These are phyloP conservation scores for Tulasnella sp. DNA, from an alignment of 768 basidiomycete species.

Conservation along the genomic window DNA sequence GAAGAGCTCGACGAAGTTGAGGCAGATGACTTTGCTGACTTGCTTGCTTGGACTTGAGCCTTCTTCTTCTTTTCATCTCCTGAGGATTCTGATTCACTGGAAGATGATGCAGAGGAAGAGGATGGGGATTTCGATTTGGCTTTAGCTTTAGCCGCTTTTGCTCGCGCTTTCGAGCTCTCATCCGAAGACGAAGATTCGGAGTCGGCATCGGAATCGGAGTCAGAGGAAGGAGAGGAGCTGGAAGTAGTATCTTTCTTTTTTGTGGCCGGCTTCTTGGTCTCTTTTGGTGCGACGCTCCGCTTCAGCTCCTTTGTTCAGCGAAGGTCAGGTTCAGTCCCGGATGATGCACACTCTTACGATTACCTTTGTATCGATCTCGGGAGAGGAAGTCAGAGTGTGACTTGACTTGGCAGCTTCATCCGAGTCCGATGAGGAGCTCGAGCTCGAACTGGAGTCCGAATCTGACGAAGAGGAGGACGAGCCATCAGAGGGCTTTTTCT, in stretches of 20 bases:
- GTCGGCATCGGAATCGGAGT: slow-evolving; percentile 30
- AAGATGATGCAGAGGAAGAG: neutral
- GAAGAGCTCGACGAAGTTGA: neutral
- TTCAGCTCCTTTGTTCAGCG: neutral
- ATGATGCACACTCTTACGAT: neutral
- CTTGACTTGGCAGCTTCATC: slow-evolving; percentile 2
- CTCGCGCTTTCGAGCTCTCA: neutral
- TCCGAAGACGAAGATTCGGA: slow-evolving; percentile 15
- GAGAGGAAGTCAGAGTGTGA: slow-evolving; percentile 8
- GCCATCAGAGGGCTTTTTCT: neutral
- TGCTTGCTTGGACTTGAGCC: neutral
- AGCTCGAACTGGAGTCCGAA: slow-evolving; percentile 23
- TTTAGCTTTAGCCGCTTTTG: neutral
- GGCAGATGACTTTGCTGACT: neutral
- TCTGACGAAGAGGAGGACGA: slow-evolving; percentile 11
- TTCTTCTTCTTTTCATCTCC: neutral
- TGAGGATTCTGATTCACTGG: neutral
- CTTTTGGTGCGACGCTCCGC: neutral
- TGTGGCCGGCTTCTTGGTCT: neutral
- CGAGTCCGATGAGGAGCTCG: slow-evolving; percentile 25
- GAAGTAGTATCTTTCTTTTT: neutral
- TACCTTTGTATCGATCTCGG: neutral
- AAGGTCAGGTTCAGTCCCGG: neutral
- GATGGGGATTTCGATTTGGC: neutral
- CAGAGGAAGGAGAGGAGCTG: slow-evolving; percentile 24